Conservation (phyloP, 2,329 filamentous ascomycete genomes). For the Bipolaris victoriae region DNA sequence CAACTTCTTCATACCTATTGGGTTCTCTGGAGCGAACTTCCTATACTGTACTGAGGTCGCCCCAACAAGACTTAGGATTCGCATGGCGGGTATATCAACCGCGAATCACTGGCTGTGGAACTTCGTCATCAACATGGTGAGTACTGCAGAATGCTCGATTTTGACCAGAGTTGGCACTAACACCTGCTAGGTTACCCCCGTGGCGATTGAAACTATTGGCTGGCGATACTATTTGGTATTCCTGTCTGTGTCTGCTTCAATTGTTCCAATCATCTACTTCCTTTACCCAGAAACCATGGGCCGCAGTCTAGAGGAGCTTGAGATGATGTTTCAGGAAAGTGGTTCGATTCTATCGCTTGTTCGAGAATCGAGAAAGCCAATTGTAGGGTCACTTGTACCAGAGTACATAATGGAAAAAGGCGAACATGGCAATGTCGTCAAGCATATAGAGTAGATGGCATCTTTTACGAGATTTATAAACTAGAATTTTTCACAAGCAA, state of each 20-base stretch:
- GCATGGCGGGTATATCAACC: constrained; percentile 63
- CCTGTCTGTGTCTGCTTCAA: constrained; percentile 54
- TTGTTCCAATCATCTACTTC: constrained; percentile 55
- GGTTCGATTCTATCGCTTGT: constrained; percentile 40
- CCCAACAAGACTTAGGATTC: constrained; percentile 58
- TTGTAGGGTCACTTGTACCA: constrained; percentile 13
- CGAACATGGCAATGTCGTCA: constrained; percentile 18
- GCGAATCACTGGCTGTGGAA: constrained; percentile 58
- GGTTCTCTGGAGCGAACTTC: constrained; percentile 65
- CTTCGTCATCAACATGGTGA: constrained; percentile 37
- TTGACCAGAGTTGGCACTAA: not conserved
- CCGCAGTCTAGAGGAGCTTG: constrained; percentile 55
- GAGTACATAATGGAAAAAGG: constrained; percentile 21
- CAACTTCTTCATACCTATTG: constrained; percentile 66
- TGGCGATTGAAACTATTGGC: constrained; percentile 58
- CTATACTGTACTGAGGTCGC: constrained; percentile 67
- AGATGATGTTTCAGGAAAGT: constrained; percentile 50
- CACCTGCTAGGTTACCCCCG: not conserved
- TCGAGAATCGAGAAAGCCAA: constrained; percentile 25
- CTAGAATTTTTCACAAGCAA: not conserved
- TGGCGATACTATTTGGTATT: constrained; percentile 61
- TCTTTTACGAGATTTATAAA: not conserved
- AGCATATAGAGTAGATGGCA: constrained; percentile 1
- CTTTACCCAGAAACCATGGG: constrained; percentile 58
- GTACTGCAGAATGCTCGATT: constrained; percentile 19